Base-by-base conservation (phyloP, 2,329 filamentous ascomycete species). In the Aspergillus sp. region DNA sequence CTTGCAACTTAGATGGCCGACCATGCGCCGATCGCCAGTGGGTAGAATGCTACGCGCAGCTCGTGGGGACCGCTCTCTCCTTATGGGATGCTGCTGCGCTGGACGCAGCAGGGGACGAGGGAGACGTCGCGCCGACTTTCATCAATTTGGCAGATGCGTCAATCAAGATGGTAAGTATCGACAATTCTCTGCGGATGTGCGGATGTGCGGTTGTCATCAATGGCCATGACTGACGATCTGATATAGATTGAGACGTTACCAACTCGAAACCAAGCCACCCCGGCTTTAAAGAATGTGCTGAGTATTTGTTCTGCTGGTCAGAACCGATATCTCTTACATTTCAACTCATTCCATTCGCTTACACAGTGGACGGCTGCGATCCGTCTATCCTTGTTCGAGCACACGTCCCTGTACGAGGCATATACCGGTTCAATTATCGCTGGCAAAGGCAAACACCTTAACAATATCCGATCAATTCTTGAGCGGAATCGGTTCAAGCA, bases 141-240 rank as follows among this genome's bases (percentile, higher is more conserved):
- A 93, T 99, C 75, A 99, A 99, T 72, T 79, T 99, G 60, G 96
- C 95, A 6, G 95, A 99, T 82, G 95, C 95, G 20, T 96, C 95
- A 0, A 92, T 99, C 68, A 96, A 96, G 77, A 97, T 98, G 92
- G 95, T 97, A 83, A 67, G 77, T 64, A 51, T 36, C 50, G 61
- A 18, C 6, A 14, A 6, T n/a, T 31, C 12, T 36, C 11, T 36
- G 4, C 11, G 4, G 11, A 16, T 6, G 32, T 14, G 32, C 24
- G 29, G 20, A 26, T 12, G 16, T 52, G 49, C 20, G 12, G 29
- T 32, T 52, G n/a, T 16, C 14, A 24, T 49, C 31, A 12, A n/a
- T 52, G n/a, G 14, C 10, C 6, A 12, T 18, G 12, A 56, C 5
- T 39, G 20, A 26, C 20, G 9, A 14, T 20, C 22, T 39, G 36